Evolutionary conservation across 1,284 basidiomycete species (phyloP), one percentile per base, ranked within the genome.

Genomic region (Irpex sp.): DNA sequence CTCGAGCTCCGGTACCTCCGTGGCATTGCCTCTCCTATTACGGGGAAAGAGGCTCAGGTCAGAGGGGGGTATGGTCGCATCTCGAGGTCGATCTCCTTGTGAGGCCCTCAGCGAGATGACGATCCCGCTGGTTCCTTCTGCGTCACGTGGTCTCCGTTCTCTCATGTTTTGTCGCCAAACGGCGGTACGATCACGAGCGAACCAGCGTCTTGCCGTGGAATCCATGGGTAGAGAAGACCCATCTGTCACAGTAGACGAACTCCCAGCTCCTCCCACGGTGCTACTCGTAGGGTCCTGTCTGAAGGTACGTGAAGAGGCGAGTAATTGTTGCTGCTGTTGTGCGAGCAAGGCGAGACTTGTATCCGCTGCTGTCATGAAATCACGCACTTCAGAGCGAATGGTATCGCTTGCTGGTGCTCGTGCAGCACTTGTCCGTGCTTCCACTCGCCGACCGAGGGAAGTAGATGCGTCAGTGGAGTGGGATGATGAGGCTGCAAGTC

Each of bases 391-490:
- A 15, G 53, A 33, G 15, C 53, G 53, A 35, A 55, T 19, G 33
- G 26, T 13, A 31, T 55, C 33, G 17, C 11, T 35, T 55, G 61
- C 17, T 5, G 49, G 35, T 26, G 11, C 49, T 36, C 58, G 58
- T 19, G 57, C 61, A 21, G 61, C 58, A 21, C 63, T 62, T 11
- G 66, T 63, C 19, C 72, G 68, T 3, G 70, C 71, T 21, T 71
- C 68, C 21, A 74, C 73, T 26, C 71, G 67, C 21, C 67, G 65
- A 1, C 73, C 73, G 8, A 71, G 64, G 4, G 69, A 69, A 17
- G 73, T 74, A 8, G 70, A 65, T 6, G 68, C 26, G 47, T 67
- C 65, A 19, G 43, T 33, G 50, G 64, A 39, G 57, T 46, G 57
- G 1, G 39, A 19, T 4, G 21, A 58, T 59, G 55, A 56, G 57